A percentile compares a stretch with the other conserved stretches of the same genome.
phyloP scores from a whole-genome alignment of 1,284 basidiomycete species.

The Bjerkandera adusta region DNA sequence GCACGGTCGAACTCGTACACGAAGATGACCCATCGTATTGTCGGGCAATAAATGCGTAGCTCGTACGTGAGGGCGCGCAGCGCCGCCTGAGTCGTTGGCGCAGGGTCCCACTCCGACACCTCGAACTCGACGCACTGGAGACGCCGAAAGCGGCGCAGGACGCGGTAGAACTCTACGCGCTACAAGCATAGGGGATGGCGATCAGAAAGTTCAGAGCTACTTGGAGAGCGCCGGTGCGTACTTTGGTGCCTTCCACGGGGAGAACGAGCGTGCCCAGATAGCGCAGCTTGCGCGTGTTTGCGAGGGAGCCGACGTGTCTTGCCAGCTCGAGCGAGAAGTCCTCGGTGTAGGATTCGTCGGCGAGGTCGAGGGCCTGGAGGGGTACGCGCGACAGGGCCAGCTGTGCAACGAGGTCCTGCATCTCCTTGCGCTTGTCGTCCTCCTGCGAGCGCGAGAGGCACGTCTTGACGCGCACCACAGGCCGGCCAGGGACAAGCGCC shows the following conservation, averaged over 20 bases:
- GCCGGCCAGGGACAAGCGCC: slow-evolving; percentile 51
- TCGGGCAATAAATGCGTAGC: slow-evolving; percentile 54
- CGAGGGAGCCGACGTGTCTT: slow-evolving; percentile 33
- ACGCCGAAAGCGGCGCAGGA: slow-evolving; percentile 47
- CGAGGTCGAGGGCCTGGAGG: slow-evolving; percentile 54
- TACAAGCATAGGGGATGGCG: slow-evolving; percentile 24
- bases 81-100: slow-evolving; percentile 47
- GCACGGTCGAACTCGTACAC: slow-evolving; percentile 60
- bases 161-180: slow-evolving; percentile 59
- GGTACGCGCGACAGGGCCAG: slow-evolving; percentile 40
- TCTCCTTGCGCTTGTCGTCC: slow-evolving; percentile 48
- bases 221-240: slow-evolving; percentile 19
- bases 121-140: slow-evolving; percentile 60
- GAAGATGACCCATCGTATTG: slow-evolving; percentile 49
- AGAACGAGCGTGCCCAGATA: slow-evolving; percentile 64
- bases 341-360: slow-evolving; percentile 54
- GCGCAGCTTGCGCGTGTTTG: slow-evolving; percentile 39
- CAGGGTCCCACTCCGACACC: slow-evolving; percentile 59
- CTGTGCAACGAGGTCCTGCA: slow-evolving; percentile 43
- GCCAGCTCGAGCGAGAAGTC: slow-evolving; percentile 53
- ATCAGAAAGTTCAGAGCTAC: slow-evolving; percentile 4
- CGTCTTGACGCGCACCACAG: slow-evolving; percentile 61
- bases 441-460: slow-evolving; percentile 55
- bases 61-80: slow-evolving; percentile 56
- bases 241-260: slow-evolving; percentile 48